phyloP scores from a whole-genome alignment of 306 rosid genomes.

The Lagenaria siceraria region DNA sequence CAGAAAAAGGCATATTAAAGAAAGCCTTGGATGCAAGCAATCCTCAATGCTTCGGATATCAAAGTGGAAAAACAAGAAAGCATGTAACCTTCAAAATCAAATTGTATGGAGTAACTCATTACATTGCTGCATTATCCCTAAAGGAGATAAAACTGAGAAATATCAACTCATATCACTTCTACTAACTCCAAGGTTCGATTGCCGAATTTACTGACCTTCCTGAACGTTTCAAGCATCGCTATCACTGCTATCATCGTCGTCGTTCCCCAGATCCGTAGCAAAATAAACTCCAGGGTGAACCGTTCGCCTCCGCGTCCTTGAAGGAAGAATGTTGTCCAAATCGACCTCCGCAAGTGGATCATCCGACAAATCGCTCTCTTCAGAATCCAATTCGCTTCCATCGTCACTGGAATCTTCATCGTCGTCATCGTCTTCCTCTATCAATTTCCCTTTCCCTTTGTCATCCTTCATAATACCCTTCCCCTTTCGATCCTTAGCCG shows the following conservation, averaged over 20 bases:
- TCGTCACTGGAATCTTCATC: constrained; percentile 37
- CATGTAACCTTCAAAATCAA: constrained; percentile 3
- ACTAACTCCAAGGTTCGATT: neutral
- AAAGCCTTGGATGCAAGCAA: neutral
- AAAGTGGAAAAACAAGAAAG: neutral
- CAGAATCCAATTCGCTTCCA: constrained; percentile 39
- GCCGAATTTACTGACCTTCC: constrained; percentile 38
- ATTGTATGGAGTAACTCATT: neutral
- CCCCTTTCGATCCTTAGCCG: constrained; percentile 55
- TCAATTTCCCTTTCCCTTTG: constrained; percentile 79
- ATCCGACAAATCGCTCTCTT: constrained; percentile 65
- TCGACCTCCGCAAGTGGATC: constrained; percentile 84
- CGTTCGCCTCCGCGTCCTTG: constrained; percentile 70
- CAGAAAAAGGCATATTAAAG: neutral
- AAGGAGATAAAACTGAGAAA: neutral
- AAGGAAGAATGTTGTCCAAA: constrained; percentile 85
- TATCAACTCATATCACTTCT: neutral
- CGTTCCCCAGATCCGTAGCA: constrained; percentile 28
- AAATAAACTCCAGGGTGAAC: constrained; percentile 48
- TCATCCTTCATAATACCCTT: constrained; percentile 48
- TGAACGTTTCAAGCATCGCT: constrained; percentile 35
- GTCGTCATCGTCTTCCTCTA: constrained; percentile 39
- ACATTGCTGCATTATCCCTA: constrained; percentile 7
- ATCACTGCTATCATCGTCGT: constrained; percentile 31
- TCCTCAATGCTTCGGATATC: neutral